Evolutionary conservation across 2,329 filamentous ascomycete genomes (phyloP), one percentile per base, ranked within the genome.

Genomic region (Alternaria metachromatica): DNA sequence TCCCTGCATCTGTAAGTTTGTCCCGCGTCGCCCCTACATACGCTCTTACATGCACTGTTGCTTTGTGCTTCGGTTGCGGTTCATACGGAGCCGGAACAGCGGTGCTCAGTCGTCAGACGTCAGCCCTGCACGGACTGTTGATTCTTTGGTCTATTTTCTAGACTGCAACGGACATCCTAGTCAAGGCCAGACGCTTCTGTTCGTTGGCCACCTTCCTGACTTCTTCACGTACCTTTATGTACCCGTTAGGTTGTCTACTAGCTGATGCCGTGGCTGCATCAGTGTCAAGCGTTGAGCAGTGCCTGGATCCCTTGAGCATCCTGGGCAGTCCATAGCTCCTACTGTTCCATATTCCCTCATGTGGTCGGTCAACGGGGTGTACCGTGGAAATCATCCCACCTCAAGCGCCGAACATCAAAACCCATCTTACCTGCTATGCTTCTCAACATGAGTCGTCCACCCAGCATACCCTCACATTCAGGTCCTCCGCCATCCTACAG

Each of bases 381-480:
- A 74, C 74, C 72, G 72, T 75, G 71, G 69, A 75, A 73, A 57
- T 65, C 68, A 71, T 74, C 72, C 72, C 65, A 71, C 72, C 66
- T 69, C 71, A 66, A 70, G 58, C 70, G 63, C 65, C 66, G 68
- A 73, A 68, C 71, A 51, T 68, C 72, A 62, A 72, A 58, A 65
- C 58, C 66, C 67, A 63, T 68, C 62, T 66, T 50, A 53, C 70
- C 68, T 73, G 70, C 69, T 65, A 79, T 78, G 75, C 72, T 79
- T 74, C 92, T 92, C 55, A 85, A 91, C 44, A 94, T 97, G 70
- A 92, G 96, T 74, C 93, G 93, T 21, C 91, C 96, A 78, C 86
- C 86, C 2, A 93, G 96, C 59, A 97, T 97, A 76, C 92, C 93
- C 1, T 92, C 93, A 73, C 97, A 93, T 92, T 72, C 73, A 66